Percentiles rank a stretch among this genome's conserved stretches.
phyloP scores from a whole-genome alignment of 1,139 yeast genomes.

The Saccharomycopsis hybrid region DNA sequence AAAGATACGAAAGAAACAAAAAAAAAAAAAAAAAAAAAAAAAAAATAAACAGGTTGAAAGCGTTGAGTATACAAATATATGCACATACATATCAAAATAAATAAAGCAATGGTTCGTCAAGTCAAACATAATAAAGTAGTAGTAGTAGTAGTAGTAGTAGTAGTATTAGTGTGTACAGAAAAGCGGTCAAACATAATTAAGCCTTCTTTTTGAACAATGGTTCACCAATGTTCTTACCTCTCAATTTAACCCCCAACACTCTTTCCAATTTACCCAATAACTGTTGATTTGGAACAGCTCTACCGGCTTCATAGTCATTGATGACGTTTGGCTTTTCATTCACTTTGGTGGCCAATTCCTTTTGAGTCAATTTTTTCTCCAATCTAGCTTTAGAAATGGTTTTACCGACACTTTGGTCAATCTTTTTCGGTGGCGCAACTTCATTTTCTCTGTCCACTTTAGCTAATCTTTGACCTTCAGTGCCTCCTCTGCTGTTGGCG shows the following conservation, averaged over 20 bases:
- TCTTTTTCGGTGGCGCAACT: slow-evolving; percentile 86
- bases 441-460: slow-evolving; percentile 91
- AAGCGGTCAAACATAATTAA: too few species aligned
- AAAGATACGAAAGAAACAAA: too few species aligned
- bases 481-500: slow-evolving; percentile 56
- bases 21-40: too few species aligned
- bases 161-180: too few species aligned
- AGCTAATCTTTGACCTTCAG: slow-evolving; percentile 93
- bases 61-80: too few species aligned
- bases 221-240: slow-evolving; percentile 94
- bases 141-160: too few species aligned
- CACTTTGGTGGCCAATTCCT: slow-evolving; percentile 90
- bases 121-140: too few species aligned
- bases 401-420: slow-evolving; percentile 79
- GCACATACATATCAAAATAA: too few species aligned
- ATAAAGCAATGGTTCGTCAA: too few species aligned
- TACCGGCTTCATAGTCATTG: slow-evolving; percentile 95
- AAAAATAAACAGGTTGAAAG: too few species aligned
- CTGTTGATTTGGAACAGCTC: slow-evolving; percentile 96
- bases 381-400: slow-evolving; percentile 82
- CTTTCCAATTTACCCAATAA: slow-evolving; percentile 87
- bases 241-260: slow-evolving; percentile 86
- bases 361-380: slow-evolving; percentile 85
- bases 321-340: slow-evolving; percentile 94
- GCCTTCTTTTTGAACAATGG: slow-evolving; percentile 67